phyloP scores from a whole-genome alignment of 306 rosid genomes.

The Trifolium pratense region DNA sequence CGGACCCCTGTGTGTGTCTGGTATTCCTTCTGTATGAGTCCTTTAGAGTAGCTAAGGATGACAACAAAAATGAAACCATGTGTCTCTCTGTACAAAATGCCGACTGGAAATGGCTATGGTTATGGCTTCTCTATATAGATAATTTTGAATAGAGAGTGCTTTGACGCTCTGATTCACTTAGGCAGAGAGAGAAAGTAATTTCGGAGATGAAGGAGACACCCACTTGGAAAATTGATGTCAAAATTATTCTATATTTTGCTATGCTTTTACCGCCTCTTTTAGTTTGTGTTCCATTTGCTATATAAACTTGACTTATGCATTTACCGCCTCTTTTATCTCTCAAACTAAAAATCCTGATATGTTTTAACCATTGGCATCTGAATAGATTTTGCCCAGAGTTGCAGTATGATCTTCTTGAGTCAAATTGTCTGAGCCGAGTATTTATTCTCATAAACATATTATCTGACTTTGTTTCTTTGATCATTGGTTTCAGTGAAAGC shows the following conservation, averaged over 20 bases:
- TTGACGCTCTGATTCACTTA: slow-evolving; percentile 10
- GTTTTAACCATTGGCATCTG: slow-evolving; percentile 1
- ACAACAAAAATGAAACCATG: not conserved
- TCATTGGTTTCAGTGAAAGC: slow-evolving; percentile 51
- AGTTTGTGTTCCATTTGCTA: too few relatives aligned
- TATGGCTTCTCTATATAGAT: not conserved
- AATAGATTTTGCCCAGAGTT: not conserved
- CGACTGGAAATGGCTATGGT: not conserved
- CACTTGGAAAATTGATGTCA: slow-evolving; percentile 14
- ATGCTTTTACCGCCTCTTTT: too few relatives aligned
- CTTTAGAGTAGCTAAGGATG: not conserved
- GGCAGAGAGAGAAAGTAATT: slow-evolving; percentile 18
- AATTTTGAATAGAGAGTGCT: not conserved
- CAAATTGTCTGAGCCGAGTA: not conserved
- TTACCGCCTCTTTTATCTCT: too few relatives aligned
- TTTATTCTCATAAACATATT: slow-evolving; percentile 22
- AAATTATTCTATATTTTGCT: too few relatives aligned
- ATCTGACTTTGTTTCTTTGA: slow-evolving; percentile 26
- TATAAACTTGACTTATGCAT: too few relatives aligned
- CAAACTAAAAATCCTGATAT: not conserved
- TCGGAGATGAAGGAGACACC: slow-evolving; percentile 9
- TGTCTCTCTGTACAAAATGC: not conserved
- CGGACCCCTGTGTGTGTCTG: not conserved
- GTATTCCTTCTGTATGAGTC: not conserved
- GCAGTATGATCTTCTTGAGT: slow-evolving; percentile 4